These are phyloP conservation scores for Comarum palustre DNA, from an alignment of 306 rosid genomes.

Conservation along the genomic window DNA sequence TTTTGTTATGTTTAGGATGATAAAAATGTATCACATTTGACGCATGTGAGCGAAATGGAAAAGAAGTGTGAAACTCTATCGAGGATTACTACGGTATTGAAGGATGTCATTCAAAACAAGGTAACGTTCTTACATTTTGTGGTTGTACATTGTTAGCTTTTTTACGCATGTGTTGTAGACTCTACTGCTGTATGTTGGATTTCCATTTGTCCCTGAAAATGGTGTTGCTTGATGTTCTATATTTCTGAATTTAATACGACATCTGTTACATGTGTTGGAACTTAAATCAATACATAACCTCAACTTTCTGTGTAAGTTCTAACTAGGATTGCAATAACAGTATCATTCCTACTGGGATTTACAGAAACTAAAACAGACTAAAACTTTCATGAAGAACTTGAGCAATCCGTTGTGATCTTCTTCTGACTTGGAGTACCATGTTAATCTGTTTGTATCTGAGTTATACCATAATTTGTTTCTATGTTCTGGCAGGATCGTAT, in stretches of 20 bases:
- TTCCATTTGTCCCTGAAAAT: background rate
- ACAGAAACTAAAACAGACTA: too few relatives aligned
- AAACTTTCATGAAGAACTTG: too few relatives aligned
- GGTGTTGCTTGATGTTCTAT: background rate
- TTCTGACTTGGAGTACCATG: too few relatives aligned
- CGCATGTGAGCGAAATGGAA: constrained; percentile 92
- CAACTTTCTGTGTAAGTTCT: too few relatives aligned
- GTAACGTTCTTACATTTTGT: constrained; percentile 31
- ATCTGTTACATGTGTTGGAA: background rate
- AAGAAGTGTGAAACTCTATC: constrained; percentile 80
- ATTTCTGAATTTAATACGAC: background rate
- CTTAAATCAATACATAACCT: too few relatives aligned
- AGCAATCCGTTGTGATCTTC: too few relatives aligned
- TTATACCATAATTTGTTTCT: constrained; percentile 4
- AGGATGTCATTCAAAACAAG: constrained; percentile 96
- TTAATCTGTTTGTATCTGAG: background rate
- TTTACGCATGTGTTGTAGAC: constrained; percentile 3
- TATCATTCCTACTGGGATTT: too few relatives aligned
- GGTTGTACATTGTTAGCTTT: constrained; percentile 4
- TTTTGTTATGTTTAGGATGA: constrained; percentile 61
- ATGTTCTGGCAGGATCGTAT: constrained; percentile 74
- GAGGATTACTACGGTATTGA: constrained; percentile 80
- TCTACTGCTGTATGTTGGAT: constrained; percentile 2
- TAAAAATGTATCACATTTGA: constrained; percentile 89
- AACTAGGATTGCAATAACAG: too few relatives aligned